Evolutionary conservation across 2,329 filamentous ascomycete genomes (phyloP), one percentile per base, ranked within the genome.

Genomic region (Diaporthe destruens): DNA sequence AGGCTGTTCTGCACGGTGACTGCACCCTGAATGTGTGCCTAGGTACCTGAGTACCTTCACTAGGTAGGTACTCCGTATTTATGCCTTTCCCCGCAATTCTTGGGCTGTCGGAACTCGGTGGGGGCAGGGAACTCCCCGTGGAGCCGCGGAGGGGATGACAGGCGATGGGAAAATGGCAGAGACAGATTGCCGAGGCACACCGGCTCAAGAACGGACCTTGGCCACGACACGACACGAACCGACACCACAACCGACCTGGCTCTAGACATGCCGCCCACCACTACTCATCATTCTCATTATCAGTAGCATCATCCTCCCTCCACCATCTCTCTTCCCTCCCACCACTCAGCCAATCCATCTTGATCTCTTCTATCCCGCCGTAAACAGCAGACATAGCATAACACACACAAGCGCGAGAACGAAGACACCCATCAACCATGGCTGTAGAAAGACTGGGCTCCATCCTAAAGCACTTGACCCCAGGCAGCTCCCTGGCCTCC

Each of bases 371-470:
- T 12, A 20, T 39, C 4, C 42, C 7, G 16, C 42, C n/a, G 39
- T 23, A 36, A 23, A 29, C 34, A n/a, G 23, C 20, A 51, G n/a
- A 32, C 25, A 53, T 20, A 14, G 36, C 16, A 63, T 20, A 16
- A 44, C 20, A 63, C 32, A 4, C 36, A 49, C 56, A 56, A n/a
- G n/a, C n/a, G n/a, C n/a, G n/a, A n/a, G n/a, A n/a, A n/a, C n/a
- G n/a, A 71, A 65, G 82, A 87, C 77, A 78, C 23, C 36, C 11
- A 44, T 44, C 36, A 49, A 69, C 20, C 42, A 96, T 96, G 94
- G 92, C 94, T 77, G 89, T 91, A 75, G 94, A 98, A 87, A 91
- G 95, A 84, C 91, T 98, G 77, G 93, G 90, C 79, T 95, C 93
- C 76, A 93, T 98, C 79, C 88, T 98, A 79, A 95, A 92, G 85